Evolutionary conservation across 2,329 filamentous ascomycete genomes (phyloP).

Genomic region (Colletotrichum filicis): DNA sequence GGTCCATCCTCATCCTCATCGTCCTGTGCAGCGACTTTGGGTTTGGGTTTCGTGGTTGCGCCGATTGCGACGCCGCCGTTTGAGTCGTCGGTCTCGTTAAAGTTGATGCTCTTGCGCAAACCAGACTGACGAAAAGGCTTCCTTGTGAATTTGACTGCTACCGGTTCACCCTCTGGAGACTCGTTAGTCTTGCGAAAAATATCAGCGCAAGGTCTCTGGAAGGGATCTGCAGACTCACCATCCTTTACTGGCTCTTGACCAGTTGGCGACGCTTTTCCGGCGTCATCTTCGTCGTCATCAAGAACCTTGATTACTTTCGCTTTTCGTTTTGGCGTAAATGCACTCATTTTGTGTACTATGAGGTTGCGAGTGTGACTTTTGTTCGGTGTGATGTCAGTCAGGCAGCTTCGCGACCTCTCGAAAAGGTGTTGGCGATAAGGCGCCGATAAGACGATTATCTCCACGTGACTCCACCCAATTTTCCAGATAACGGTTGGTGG

Average conservation of each 20-base stretch:
- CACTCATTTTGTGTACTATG: slow-evolving; percentile 55
- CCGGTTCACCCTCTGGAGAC: slow-evolving; percentile 17
- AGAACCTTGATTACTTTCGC: slow-evolving; percentile 80
- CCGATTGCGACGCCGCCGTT: slow-evolving; percentile 20
- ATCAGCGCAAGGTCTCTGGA: slow-evolving; percentile 41
- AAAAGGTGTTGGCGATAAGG: not conserved
- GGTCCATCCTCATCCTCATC: slow-evolving; percentile 59
- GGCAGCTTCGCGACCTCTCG: not conserved
- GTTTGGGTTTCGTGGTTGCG: slow-evolving; percentile 25
- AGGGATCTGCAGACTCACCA: slow-evolving; percentile 47
- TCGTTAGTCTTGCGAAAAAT: slow-evolving; percentile 34
- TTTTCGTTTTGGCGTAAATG: slow-evolving; percentile 71
- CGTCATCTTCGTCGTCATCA: slow-evolving; percentile 69
- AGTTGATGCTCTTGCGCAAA: slow-evolving; percentile 65
- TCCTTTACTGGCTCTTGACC: slow-evolving; percentile 44
- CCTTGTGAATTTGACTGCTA: slow-evolving; percentile 43
- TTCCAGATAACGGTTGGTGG: slow-evolving; percentile 15
- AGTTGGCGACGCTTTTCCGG: slow-evolving; percentile 33
- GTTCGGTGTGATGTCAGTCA: not conserved
- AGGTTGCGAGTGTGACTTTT: not conserved
- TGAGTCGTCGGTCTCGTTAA: slow-evolving; percentile 48
- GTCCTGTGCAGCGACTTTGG: slow-evolving; percentile 42
- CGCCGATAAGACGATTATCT: slow-evolving; percentile 52
- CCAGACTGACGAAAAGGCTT: slow-evolving; percentile 69
- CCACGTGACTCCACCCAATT: slow-evolving; percentile 55